Evolutionary conservation across 2,329 filamentous ascomycete species (phyloP), one percentile per base, ranked within the genome.

Genomic region (Talaromyces sp.): DNA sequence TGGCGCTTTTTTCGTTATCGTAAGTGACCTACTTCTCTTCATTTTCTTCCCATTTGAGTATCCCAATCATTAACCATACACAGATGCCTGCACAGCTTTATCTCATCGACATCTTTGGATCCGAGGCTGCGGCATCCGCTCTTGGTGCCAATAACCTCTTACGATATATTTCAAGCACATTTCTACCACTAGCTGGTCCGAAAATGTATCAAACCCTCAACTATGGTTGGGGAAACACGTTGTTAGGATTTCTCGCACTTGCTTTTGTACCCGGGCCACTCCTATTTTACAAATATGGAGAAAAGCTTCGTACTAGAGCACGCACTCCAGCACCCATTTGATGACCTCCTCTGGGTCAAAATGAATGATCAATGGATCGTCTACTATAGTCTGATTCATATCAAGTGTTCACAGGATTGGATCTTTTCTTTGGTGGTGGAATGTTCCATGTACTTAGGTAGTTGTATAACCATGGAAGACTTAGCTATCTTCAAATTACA

Each of bases 141-240:
- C 70, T 80, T 9, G 75, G 67, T 3, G 78, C 78, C 33, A 71
- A 70, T 22, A 78, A 75, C 17, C 70, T 81, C 3, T 65, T 80
- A 37, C 72, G 79, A 3, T 78, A 73, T 31, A 65, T 83, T 10
- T 79, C 78, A 3, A 80, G 79, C 1, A 80, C 81, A 25, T 77
- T 77, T 7, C 76, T 83, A 53, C 81, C 81, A 10, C 71, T 84
- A 1, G 81, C 81, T 37, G 80, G 77, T 0, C 76, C 78, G 1
- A 61, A 60, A 10, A 71, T 83, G 71, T 83, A 81, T 62, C 62
- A 57, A 0, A 62, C 55, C 5, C 64, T 78, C 5, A 78, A 76
- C 0, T 64, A 75, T 22, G 76, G 76, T 0, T 82, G 80, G 80
- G 80, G 79, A 0, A 80, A 77, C 57, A 77, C 75, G 2, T 62